Evolutionary conservation across 805 yeast genomes (phyloP), one percentile per base, ranked within the genome.

Genomic region (Ogataea methanolica): DNA sequence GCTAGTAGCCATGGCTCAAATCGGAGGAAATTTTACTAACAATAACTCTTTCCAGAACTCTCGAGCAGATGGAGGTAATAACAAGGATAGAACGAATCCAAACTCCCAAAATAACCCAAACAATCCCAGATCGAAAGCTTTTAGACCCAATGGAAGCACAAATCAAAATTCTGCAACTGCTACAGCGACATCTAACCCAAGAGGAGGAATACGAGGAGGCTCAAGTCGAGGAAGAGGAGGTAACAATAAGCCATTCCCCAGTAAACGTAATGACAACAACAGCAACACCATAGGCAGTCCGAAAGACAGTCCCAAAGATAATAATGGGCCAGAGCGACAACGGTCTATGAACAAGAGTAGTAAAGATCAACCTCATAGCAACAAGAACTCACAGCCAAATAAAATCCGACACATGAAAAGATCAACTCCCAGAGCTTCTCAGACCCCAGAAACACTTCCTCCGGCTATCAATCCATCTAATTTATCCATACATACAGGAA

Each of bases 1-100:
- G 31, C 31, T 26, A 26, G 31, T 9, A 26, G 31, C 31, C 31
- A 45, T 45, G 43, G 48, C 41, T 22, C n/a, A 40, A 26, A 16
- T 45, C 16, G 48, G 51, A 22, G 52, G 54, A 5, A 51, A 42
- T 29, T 57, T 58, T 39, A 43, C 58, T 0, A 46, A 42, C 41
- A 49, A 43, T n/a, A 59, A 55, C 34, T 29, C 41, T 4, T 58
- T 55, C 21, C 65, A 61, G 31, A 47, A 48, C 14, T 15, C 37
- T 7, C 33, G 31, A 15, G 8, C 38, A 26, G 34, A 33, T 22
- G 33, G 23, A 6, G 41, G 41, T n/a, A 39, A 22, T 39, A 39
- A 15, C 19, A 39, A 39, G 41, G 41, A 39, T 7, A 26, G 33
- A 14, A 33, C 19, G 16, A 39, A 26, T 17, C 5, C 26, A 14